Evolutionary conservation across 2,329 filamentous ascomycete species (phyloP).

Genomic region (Orbilia brochopaga): DNA sequence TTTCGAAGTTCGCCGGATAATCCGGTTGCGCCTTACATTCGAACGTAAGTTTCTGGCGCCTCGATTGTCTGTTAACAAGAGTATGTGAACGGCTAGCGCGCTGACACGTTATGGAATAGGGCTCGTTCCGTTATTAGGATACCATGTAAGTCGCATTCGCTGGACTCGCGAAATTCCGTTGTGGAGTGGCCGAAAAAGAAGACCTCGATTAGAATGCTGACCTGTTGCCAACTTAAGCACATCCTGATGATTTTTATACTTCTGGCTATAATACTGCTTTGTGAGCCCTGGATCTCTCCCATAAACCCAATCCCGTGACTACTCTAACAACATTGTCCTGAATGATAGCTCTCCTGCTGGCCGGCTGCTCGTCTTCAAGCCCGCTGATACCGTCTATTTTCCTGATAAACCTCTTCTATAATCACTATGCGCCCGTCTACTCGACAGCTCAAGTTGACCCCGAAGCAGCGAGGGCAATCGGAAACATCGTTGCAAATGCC

Average conservation of each 20-base stretch:
- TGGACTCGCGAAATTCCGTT: neutral
- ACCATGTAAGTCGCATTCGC: conserved; percentile 60
- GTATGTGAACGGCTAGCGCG: too few relatives aligned
- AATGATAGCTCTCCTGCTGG: conserved; percentile 78
- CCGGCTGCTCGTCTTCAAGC: conserved; percentile 95
- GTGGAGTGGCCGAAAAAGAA: neutral
- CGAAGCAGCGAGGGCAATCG: conserved; percentile 80
- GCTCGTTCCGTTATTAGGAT: conserved; percentile 72
- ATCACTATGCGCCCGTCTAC: conserved; percentile 80
- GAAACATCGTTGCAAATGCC: conserved; percentile 85
- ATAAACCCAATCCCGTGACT: conserved; percentile 14
- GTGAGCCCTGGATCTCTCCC: conserved; percentile 65
- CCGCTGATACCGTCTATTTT: conserved; percentile 95
- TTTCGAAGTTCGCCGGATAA: conserved; percentile 49
- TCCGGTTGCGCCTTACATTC: conserved; percentile 41
- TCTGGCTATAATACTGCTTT: conserved; percentile 89
- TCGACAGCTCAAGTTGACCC: conserved; percentile 90
- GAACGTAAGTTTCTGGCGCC: conserved; percentile 20
- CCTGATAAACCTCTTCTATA: conserved; percentile 96
- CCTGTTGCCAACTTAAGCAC: conserved; percentile 61
- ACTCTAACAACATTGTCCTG: conserved; percentile 26
- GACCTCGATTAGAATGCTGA: conserved; percentile 1
- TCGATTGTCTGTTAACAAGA: neutral
- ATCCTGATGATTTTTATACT: conserved; percentile 97
- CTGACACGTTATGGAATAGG: conserved; percentile 59